Conservation (phyloP, 345 rosid genomes). For the Carallia brachiata region DNA sequence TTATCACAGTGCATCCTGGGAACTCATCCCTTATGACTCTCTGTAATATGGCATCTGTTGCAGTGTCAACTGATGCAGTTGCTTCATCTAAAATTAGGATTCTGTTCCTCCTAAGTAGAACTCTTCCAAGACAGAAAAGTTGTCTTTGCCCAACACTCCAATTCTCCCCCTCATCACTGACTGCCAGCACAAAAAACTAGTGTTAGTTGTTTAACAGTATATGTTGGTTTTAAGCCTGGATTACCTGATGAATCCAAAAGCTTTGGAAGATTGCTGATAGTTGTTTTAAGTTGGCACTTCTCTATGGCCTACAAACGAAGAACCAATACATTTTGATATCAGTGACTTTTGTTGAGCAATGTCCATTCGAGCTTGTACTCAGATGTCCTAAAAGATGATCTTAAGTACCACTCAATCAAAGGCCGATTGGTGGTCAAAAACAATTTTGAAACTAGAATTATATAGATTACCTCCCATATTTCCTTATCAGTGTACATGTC, state of each 20-base stretch:
- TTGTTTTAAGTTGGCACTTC: conserved; percentile 73
- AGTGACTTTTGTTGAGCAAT: no score
- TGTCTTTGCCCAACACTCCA: conserved; percentile 86
- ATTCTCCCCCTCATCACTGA: conserved; percentile 78
- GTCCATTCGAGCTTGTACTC: no score
- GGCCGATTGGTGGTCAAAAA: no score
- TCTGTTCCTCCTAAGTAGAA: conserved; percentile 54
- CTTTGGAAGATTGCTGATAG: conserved; percentile 52
- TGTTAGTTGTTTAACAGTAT: no score
- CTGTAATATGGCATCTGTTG: conserved; percentile 68
- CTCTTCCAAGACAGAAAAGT: conserved; percentile 75
- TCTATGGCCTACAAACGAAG: conserved; percentile 48
- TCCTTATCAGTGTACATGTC: conserved; percentile 58
- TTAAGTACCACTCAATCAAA: no score
- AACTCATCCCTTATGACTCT: conserved; percentile 65
- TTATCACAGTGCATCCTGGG: conserved; percentile 58
- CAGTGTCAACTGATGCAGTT: conserved; percentile 67
- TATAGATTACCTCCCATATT: conserved; percentile 58
- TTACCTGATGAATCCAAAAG: conserved; percentile 64
- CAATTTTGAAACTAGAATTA: no score
- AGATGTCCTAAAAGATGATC: no score
- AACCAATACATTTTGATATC: not conserved
- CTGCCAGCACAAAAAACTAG: conserved; percentile 22
- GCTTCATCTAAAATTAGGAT: conserved; percentile 71
- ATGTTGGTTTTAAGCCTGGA: no score